Evolutionary conservation across 1,139 yeast species (phyloP).

Genomic region (Sugiyamaella sp.): DNA sequence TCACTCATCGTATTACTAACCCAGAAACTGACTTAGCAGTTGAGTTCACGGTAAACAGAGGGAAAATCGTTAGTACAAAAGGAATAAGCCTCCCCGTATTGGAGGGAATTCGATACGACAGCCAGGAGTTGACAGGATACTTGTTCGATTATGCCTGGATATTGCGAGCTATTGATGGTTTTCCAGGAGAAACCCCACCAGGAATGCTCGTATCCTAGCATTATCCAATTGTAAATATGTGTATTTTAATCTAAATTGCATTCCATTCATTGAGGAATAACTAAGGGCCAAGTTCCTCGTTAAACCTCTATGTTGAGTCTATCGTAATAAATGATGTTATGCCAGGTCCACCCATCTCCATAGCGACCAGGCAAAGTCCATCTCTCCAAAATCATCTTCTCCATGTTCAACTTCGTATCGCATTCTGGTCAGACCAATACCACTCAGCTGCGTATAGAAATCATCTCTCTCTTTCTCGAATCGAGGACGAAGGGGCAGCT

Average conservation of each 20-base stretch:
- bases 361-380: conserved; percentile 49
- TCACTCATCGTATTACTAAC: conserved; percentile 50
- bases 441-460: conserved; percentile 58
- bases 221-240: not conserved
- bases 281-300: no score
- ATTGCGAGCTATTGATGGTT: conserved; percentile 27
- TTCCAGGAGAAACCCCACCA: conserved; percentile 3
- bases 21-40: conserved; percentile 43
- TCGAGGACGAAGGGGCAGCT: conserved; percentile 71
- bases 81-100: conserved; percentile 1
- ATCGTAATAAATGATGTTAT: not conserved
- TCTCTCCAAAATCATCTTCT: conserved; percentile 83
- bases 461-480: conserved; percentile 65
- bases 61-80: conserved; percentile 40
- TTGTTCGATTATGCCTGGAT: conserved; percentile 22
- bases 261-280: not conserved
- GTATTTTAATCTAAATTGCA: conserved; percentile 1
- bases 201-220: not conserved
- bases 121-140: conserved; percentile 16
- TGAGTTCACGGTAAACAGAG: conserved; percentile 50
- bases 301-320: not conserved
- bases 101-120: conserved; percentile 16
- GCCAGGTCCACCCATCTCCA: conserved; percentile 34
- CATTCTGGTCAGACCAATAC: conserved; percentile 38
- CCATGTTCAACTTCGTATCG: conserved; percentile 58